Percentiles rank a stretch among this genome's conserved stretches.
These are phyloP conservation scores for Aurantiochytrium sp. DNA, from an alignment of 108 stramenopile species.

Conservation along the genomic window DNA sequence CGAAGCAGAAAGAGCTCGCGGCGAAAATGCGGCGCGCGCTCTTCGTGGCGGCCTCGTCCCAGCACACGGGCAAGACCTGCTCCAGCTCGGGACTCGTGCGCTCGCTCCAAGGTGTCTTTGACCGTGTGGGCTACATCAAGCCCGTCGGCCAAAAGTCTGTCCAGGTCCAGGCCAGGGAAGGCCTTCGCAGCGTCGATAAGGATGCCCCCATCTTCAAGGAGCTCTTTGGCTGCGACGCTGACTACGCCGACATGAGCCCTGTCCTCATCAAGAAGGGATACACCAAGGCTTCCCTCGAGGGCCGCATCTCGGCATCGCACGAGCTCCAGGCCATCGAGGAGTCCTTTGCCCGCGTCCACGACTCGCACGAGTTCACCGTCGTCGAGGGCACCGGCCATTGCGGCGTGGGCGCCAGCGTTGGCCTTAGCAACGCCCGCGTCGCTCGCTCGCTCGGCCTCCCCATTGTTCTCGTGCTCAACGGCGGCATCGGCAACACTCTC, in stretches of 20 bases:
- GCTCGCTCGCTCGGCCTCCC: neutral
- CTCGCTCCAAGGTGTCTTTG: neutral
- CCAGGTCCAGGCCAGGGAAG: neutral
- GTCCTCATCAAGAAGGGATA: conserved; percentile 4
- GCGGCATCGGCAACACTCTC: conserved; percentile 7
- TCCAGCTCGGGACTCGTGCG: neutral
- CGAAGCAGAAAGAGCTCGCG: neutral
- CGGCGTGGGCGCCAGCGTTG: neutral
- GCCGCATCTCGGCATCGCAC: neutral
- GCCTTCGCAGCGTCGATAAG: neutral
- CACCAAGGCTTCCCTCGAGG: conserved; percentile 15
- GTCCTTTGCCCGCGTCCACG: neutral
- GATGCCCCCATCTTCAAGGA: conserved; percentile 18
- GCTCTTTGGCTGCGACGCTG: neutral
- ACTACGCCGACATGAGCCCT: neutral
- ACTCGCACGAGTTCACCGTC: conserved; percentile 1
- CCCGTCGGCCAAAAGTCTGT: conserved; percentile 16
- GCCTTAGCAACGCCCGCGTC: conserved; percentile 16
- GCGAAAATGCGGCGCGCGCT: neutral
- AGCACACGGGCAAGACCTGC: conserved; percentile 28
- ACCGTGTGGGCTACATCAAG: conserved; percentile 21
- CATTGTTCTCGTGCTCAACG: conserved; percentile 15
- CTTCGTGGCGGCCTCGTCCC: conserved; percentile 23
- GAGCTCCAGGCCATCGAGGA: neutral
- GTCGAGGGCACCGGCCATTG: conserved; percentile 18